These are phyloP conservation scores for Leccinum disarticulatum DNA, from an alignment of 768 basidiomycete genomes.

Conservation along the genomic window DNA sequence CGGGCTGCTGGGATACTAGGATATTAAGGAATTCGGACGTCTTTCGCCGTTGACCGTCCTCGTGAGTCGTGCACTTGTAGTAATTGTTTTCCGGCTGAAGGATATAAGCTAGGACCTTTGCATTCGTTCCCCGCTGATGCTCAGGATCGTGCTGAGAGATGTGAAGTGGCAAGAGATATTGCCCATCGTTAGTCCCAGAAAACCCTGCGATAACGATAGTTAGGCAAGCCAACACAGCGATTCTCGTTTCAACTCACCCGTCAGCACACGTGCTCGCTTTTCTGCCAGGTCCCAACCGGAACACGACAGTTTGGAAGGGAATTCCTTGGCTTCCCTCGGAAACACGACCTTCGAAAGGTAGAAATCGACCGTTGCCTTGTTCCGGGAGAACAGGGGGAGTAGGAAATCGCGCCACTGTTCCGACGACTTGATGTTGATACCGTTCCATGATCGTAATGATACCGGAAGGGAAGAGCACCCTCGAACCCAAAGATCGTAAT, in stretches of 20 bases:
- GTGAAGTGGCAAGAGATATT: conserved; percentile 38
- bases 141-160: conserved; percentile 32
- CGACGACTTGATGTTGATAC: conserved; percentile 32
- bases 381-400: conserved; percentile 30
- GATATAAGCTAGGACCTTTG: conserved; percentile 35
- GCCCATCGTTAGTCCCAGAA: conserved; percentile 42
- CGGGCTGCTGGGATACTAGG: conserved; percentile 36
- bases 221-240: neutral
- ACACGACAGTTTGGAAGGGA: conserved; percentile 33
- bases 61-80: conserved; percentile 15
- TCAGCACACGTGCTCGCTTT: conserved; percentile 16
- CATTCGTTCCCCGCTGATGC: conserved; percentile 44
- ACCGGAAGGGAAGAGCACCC: conserved; percentile 20
- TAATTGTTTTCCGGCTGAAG: conserved; percentile 25
- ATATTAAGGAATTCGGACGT: conserved; percentile 25
- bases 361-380: conserved; percentile 35
- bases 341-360: conserved; percentile 39
- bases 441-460: conserved; percentile 10
- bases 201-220: conserved; percentile 27
- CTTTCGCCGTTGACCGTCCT: conserved; percentile 16
- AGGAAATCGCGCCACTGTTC: conserved; percentile 25
- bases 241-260: conserved; percentile 13
- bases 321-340: conserved; percentile 38
- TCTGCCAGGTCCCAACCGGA: conserved; percentile 40
- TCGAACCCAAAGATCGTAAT: conserved; percentile 35